Evolutionary conservation across 1,139 yeast species (phyloP).

Genomic region (Geotrichum phurueaensis): DNA sequence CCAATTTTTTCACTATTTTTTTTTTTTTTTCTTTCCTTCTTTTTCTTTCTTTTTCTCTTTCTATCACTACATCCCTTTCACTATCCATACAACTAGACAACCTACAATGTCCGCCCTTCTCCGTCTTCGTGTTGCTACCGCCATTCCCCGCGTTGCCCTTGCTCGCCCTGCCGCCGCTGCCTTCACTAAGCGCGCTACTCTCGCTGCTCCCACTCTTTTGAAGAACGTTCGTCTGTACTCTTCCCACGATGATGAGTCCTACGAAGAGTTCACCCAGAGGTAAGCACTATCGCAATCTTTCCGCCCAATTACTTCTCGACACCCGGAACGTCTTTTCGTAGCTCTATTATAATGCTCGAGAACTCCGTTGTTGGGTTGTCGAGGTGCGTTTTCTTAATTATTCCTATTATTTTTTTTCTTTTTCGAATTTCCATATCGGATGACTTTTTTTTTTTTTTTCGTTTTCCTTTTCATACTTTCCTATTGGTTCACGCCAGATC

Average conservation of each 20-base stretch:
- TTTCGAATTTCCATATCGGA: constrained; percentile 6
- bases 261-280: constrained; percentile 82
- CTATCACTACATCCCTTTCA: not conserved
- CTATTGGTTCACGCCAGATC: constrained; percentile 5
- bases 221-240: constrained; percentile 52
- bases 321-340: not conserved
- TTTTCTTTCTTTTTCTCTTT: not conserved
- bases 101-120: constrained; percentile 20
- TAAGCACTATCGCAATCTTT: constrained; percentile 18
- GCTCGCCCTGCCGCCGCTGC: constrained; percentile 22
- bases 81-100: constrained; percentile 10
- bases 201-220: constrained; percentile 28
- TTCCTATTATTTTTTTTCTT: not conserved
- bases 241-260: constrained; percentile 80
- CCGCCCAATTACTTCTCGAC: not conserved
- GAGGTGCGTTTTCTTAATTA: not conserved
- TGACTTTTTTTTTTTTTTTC: constrained; percentile 8
- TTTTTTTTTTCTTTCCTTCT: not conserved
- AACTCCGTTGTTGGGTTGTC: not conserved
- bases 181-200: constrained; percentile 29
- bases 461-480: constrained; percentile 1
- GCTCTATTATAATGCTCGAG: not conserved
- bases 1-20: not conserved
- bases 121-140: constrained; percentile 22
- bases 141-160: constrained; percentile 21